phyloP scores from a whole-genome alignment of 2,329 filamentous ascomycete species.

The Tolypocladium inflatum region DNA sequence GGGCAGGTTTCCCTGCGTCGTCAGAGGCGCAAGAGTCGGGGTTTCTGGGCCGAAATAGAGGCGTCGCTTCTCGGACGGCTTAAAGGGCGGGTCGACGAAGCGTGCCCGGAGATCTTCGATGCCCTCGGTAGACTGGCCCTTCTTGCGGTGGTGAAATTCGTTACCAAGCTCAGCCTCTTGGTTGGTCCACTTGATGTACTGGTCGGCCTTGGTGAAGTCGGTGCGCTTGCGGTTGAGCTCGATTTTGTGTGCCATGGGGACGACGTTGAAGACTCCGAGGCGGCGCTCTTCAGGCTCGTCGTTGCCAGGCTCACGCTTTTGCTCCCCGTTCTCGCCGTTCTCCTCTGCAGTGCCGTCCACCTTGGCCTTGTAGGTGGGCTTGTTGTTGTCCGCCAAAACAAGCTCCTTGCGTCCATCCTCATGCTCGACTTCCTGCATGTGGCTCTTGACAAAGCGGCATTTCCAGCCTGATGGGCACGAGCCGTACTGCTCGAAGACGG shows the following conservation, averaged over 20 bases:
- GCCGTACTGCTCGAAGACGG: constrained; percentile 68
- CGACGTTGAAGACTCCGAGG: constrained; percentile 66
- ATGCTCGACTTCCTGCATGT: constrained; percentile 70
- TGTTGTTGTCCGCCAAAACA: constrained; percentile 49
- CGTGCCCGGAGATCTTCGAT: constrained; percentile 65
- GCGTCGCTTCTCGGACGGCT: constrained; percentile 84
- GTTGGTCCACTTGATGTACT: constrained; percentile 70
- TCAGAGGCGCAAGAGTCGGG: constrained; percentile 85
- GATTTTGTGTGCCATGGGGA: constrained; percentile 61
- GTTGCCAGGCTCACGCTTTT: constrained; percentile 16
- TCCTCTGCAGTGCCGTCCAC: background rate
- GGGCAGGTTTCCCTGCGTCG: constrained; percentile 91
- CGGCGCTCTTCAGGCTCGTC: constrained; percentile 34
- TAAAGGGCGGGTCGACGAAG: constrained; percentile 78
- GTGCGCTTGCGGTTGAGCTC: constrained; percentile 64
- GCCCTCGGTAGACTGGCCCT: constrained; percentile 32
- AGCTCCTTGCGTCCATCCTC: constrained; percentile 79
- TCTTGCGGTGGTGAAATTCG: constrained; percentile 29
- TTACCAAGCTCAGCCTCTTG: constrained; percentile 39
- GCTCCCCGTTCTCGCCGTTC: constrained; percentile 17
- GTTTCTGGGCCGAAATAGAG: constrained; percentile 94
- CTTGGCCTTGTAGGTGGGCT: background rate
- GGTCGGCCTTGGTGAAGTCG: constrained; percentile 62
- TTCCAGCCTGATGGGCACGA: constrained; percentile 84
- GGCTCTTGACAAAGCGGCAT: constrained; percentile 81